A percentile compares a stretch with the other conserved stretches of the same genome.
Conservation (phyloP, 805 yeast species). For the Jamesozyma spencerorum region DNA sequence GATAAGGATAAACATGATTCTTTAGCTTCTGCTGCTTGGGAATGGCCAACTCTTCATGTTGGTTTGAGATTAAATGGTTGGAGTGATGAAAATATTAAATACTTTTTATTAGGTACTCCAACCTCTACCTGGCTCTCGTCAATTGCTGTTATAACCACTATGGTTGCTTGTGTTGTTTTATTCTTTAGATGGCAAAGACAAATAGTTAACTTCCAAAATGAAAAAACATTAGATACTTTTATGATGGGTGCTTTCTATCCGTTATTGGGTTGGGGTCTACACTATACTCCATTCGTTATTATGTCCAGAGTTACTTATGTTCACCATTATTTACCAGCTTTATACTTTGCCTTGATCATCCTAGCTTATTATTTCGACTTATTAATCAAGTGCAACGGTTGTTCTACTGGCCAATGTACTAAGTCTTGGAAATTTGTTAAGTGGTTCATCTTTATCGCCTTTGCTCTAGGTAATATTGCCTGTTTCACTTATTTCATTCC, state of each 20-base stretch:
- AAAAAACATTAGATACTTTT: slow-evolving; percentile 41
- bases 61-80: slow-evolving; percentile 78
- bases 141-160: slow-evolving; percentile 47
- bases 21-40: slow-evolving; percentile 73
- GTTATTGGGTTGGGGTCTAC: slow-evolving; percentile 84
- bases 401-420: background rate
- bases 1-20: slow-evolving; percentile 66
- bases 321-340: slow-evolving; percentile 93
- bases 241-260: slow-evolving; percentile 70
- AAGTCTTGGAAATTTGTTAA: slow-evolving; percentile 11
- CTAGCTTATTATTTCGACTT: slow-evolving; percentile 47
- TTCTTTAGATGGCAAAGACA: slow-evolving; percentile 65
- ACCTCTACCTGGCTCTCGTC: slow-evolving; percentile 72
- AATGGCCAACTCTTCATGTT: slow-evolving; percentile 72
- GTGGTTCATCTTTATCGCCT: slow-evolving; percentile 33
- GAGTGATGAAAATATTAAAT: slow-evolving; percentile 55
- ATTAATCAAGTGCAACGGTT: slow-evolving; percentile 18
- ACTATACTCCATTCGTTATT: slow-evolving; percentile 76
- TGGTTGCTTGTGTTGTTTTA: slow-evolving; percentile 37
- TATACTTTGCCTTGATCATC: slow-evolving; percentile 68
- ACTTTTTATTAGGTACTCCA: slow-evolving; percentile 68
- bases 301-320: slow-evolving; percentile 97
- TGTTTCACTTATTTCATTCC: slow-evolving; percentile 54
- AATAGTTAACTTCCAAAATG: slow-evolving; percentile 33
- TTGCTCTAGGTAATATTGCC: slow-evolving; percentile 38